Percentiles rank a stretch among this genome's conserved stretches.
Evolutionary conservation across 306 rosid genomes (phyloP).

Genomic region (Vachellia collinsii): DNA sequence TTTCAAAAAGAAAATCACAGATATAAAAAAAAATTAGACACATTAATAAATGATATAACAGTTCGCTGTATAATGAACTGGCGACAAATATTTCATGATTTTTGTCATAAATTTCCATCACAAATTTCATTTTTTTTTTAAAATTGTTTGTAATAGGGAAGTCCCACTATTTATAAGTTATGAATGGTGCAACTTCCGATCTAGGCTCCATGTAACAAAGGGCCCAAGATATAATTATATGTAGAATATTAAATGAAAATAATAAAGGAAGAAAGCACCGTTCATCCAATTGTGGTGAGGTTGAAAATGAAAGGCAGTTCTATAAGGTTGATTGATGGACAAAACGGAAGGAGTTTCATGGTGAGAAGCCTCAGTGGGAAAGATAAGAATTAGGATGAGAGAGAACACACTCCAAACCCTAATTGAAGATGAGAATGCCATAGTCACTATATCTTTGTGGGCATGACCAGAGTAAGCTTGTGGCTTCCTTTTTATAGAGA

Average conservation of each 20-base stretch:
- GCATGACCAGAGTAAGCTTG: neutral
- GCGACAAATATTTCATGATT: neutral
- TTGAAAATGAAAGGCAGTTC: constrained; percentile 61
- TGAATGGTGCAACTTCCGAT: neutral
- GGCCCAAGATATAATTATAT: neutral
- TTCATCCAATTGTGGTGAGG: constrained; percentile 63
- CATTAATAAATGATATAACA: too few relatives aligned
- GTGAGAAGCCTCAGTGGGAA: constrained; percentile 35
- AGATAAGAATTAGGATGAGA: constrained; percentile 22
- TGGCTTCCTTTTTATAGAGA: constrained; percentile 31
- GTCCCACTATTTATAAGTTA: neutral
- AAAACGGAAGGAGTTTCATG: constrained; percentile 3
- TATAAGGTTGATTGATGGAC: constrained; percentile 43
- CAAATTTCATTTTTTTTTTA: neutral
- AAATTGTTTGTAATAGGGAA: too few relatives aligned
- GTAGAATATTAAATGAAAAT: neutral
- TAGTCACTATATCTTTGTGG: constrained; percentile 1
- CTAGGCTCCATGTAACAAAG: neutral
- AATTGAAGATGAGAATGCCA: constrained; percentile 34
- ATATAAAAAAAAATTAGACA: too few relatives aligned
- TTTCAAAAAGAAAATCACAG: neutral
- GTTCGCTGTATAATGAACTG: neutral
- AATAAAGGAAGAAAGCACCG: constrained; percentile 37
- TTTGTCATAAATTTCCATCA: neutral
- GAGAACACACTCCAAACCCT: constrained; percentile 9